Evolutionary conservation across 371 early-diverging fungal species (phyloP), one percentile per base, ranked within the genome.

Genomic region (Circinella minor): DNA sequence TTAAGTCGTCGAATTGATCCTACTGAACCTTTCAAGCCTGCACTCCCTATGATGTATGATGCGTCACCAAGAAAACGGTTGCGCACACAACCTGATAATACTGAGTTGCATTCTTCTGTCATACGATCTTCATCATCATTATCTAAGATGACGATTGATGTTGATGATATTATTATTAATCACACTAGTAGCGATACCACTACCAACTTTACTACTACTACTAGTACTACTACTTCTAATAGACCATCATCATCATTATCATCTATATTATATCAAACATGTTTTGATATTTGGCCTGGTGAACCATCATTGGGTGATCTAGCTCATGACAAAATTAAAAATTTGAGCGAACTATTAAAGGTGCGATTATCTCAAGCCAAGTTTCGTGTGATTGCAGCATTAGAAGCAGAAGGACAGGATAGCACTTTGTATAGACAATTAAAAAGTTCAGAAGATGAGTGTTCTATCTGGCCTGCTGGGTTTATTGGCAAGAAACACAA

Each of bases 1-100:
- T 65, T 82, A 36, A 80, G 80, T 69, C 78, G 82, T 36, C 78
- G 82, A 55, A 82, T 82, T 49, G 73, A 82, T 65, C 82, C 80
- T 60, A 68, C 67, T 7, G 71, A 79, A 36, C 81, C 81, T 15
- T 51, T 67, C 17, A 81, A 81, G 61, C 81, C 81, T 11, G 77
- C 77, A 11, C 61, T 81, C 18, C 81, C 81, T n/a, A 47, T 65
- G 15, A 61, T 74, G 8, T 70, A 70, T 39, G 66, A 63, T 14
- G 55, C 66, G 7, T 67, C 74, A 11, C 61, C 70, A 10, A 39
- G 66, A 9, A 64, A 65, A 18, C 66, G 66, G 14, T 43, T 49
- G 48, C 68, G 62, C 3, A 15, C 27, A 9, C 47, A 54, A 5
- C 36, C 34, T 20, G 38, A 61, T 34, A 43, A 46, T 61, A 46